Percentiles rank a stretch among this genome's conserved stretches.
Conservation (phyloP, 164 flowering plant species). For the Akebia trifoliata region DNA sequence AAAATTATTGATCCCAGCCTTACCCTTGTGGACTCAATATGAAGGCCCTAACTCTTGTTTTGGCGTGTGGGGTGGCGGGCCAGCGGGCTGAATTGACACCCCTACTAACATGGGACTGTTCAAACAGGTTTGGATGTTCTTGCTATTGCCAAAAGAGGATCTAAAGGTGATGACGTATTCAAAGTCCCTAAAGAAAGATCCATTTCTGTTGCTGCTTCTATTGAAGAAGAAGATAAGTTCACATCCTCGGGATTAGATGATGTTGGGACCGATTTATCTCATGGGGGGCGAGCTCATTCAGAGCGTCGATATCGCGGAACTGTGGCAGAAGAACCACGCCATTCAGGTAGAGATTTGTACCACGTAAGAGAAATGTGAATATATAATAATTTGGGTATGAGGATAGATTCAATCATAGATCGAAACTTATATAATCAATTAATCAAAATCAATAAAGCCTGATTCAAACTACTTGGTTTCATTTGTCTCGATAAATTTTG, state of each 20-base stretch:
- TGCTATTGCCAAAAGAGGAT: constrained; percentile 57
- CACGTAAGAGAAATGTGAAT: not conserved
- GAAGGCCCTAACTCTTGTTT: not conserved
- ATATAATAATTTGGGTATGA: not conserved
- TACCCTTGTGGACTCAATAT: too few relatives aligned
- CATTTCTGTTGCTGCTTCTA: constrained; percentile 42
- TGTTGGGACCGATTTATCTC: constrained; percentile 14
- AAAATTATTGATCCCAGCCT: too few relatives aligned
- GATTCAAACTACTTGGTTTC: too few relatives aligned
- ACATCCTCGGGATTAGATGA: constrained; percentile 40
- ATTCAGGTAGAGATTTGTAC: constrained; percentile 33
- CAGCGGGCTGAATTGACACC: too few relatives aligned
- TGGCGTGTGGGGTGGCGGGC: not conserved
- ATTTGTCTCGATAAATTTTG: not conserved
- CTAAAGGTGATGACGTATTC: constrained; percentile 45
- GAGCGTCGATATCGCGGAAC: constrained; percentile 61
- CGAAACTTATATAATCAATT: too few relatives aligned
- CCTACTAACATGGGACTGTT: constrained; percentile 4
- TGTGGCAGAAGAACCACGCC: constrained; percentile 25
- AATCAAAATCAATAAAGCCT: too few relatives aligned
- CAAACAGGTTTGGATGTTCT: constrained; percentile 60
- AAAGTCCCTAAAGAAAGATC: constrained; percentile 63
- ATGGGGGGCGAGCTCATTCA: constrained; percentile 19
- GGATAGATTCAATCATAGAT: too few relatives aligned
- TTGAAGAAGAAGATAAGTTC: constrained; percentile 59